A percentile compares a stretch with the other conserved stretches of the same genome.
Conservation (phyloP, 2,329 filamentous ascomycete genomes). For the Trichoderma atroviride region DNA sequence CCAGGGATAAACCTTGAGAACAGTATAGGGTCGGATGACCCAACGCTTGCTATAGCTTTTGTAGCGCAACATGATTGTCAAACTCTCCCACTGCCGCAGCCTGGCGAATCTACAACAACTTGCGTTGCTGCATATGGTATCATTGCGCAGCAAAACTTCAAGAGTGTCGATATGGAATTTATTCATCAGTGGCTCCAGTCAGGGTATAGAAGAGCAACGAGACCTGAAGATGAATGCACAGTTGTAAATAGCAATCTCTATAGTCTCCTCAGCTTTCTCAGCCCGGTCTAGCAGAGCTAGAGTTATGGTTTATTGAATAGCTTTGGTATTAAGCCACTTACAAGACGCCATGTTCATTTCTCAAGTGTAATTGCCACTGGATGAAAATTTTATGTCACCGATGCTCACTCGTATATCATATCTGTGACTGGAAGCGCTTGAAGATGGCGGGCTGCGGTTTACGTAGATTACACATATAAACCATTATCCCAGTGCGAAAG, state of each 20-base stretch:
- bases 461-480: no score
- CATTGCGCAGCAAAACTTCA: not conserved
- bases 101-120: slow-evolving; percentile 1
- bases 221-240: not conserved
- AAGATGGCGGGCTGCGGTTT: no score
- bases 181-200: slow-evolving; percentile 1
- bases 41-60: not conserved
- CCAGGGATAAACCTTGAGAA: not conserved
- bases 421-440: no score
- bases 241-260: not conserved
- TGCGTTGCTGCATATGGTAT: not conserved
- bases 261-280: not conserved
- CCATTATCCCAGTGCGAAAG: no score
- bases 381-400: no score
- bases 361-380: not conserved
- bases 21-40: not conserved
- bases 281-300: not conserved
- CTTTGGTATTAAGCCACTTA: not conserved
- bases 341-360: not conserved
- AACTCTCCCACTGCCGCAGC: not conserved
- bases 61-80: not conserved
- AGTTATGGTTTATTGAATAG: not conserved
- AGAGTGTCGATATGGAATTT: not conserved
- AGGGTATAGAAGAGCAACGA: not conserved
- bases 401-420: no score